Percentiles rank a stretch among this genome's conserved stretches.
Conservation (phyloP, 306 rosid species). For the Leucaena leucocephala region DNA sequence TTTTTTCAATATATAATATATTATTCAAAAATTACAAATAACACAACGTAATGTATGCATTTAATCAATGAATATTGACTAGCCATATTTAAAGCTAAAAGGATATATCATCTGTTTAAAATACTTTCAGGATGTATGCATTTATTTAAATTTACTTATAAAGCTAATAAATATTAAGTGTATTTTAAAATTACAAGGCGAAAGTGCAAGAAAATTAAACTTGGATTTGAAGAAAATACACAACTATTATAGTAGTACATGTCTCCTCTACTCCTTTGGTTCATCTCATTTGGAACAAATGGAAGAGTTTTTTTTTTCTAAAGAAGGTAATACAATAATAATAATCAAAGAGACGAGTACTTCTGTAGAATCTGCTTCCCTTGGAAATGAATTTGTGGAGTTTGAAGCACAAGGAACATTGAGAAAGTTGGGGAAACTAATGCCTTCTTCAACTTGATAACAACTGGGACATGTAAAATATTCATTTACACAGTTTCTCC, state of each 20-base stretch:
- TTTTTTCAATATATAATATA: too few species aligned
- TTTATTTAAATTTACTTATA: not conserved
- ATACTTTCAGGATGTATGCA: not conserved
- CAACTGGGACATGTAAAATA: constrained; percentile 49
- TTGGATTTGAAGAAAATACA: constrained; percentile 28
- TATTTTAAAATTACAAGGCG: not conserved
- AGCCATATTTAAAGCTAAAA: not conserved
- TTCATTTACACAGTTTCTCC: constrained; percentile 50
- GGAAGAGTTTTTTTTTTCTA: not conserved
- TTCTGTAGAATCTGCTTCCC: constrained; percentile 28
- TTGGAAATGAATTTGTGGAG: constrained; percentile 30
- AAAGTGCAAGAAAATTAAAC: constrained; percentile 5
- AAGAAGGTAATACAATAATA: constrained; percentile 28
- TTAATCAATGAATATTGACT: not conserved
- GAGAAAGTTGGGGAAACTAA: constrained; percentile 5
- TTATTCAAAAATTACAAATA: too few species aligned
- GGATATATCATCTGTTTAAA: not conserved
- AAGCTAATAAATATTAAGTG: not conserved
- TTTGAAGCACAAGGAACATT: not conserved
- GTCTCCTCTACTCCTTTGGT: constrained; percentile 12
- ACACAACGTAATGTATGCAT: not conserved
- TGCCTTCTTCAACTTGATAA: constrained; percentile 49
- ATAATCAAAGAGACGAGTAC: not conserved
- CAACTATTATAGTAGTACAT: constrained; percentile 35
- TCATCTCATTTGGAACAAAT: not conserved